Evolutionary conservation across 306 rosid genomes (phyloP), one percentile per base, ranked within the genome.

Genomic region (Vigna radiata): DNA sequence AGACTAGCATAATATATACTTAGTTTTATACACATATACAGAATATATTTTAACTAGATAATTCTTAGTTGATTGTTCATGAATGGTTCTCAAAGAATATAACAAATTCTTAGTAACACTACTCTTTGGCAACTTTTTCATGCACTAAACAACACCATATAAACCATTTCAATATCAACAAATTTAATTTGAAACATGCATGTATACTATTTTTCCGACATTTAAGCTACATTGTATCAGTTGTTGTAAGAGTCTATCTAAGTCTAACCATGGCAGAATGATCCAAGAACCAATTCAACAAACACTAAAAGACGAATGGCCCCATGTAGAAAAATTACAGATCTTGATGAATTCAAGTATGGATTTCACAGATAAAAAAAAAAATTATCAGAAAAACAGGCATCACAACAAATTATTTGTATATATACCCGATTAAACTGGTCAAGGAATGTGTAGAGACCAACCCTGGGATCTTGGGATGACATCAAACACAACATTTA

Each of bases 361-460:
- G 11, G 9, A 49, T 49, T 16, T 27, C 29, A 50, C n/a, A 48
- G 6, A 29, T 27, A 47, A 21, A 21, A 18, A 37, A 54, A 39
- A 25, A 0, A 33, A 19, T 19, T 6, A 55, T 55, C 36, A 21
- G 14, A 8, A 43, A 70, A 70, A 49, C 29, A 48, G n/a, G 47
- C 9, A 33, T 10, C 7, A 29, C 47, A n/a, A 49, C 36, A 53
- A 36, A 36, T 36, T 25, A 19, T 11, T 69, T 36, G 12, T 43
- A 55, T 21, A 21, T 1, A 50, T 86, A 91, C 98, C 97, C 90
- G 94, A 78, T 90, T 89, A 74, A 90, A 82, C 75, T 97, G 92
- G 72, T 91, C 89, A 48, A 94, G 91, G 82, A 93, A 94, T 85
- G 55, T 66, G 55, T 52, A 90, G 91, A 76, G 91, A 87, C n/a